These are phyloP conservation scores for Anisogramma anomala DNA, from an alignment of 2,329 filamentous ascomycete genomes.

Conservation along the genomic window DNA sequence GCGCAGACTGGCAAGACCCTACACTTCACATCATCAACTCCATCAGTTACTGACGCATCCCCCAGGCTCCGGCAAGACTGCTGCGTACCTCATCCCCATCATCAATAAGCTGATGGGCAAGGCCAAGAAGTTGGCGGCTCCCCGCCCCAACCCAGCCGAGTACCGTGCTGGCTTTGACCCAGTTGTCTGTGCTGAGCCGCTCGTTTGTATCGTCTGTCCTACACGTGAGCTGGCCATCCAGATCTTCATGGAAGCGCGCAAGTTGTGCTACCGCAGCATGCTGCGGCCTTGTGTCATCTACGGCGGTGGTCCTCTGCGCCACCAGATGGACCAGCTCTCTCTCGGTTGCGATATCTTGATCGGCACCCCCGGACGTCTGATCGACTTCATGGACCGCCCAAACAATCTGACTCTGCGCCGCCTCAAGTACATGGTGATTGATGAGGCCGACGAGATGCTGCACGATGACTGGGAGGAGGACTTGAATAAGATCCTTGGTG, in stretches of 20 bases:
- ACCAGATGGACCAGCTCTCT: conserved; percentile 61
- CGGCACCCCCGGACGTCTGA: conserved; percentile 74
- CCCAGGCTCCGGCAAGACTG: conserved; percentile 89
- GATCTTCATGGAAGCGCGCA: conserved; percentile 88
- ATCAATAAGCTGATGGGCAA: conserved; percentile 92
- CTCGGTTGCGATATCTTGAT: conserved; percentile 86
- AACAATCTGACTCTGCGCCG: conserved; percentile 60
- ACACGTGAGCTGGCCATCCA: conserved; percentile 86
- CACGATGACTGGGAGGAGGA: conserved; percentile 66
- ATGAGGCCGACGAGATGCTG: conserved; percentile 93
- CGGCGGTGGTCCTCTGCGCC: conserved; percentile 61
- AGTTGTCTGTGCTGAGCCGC: conserved; percentile 64
- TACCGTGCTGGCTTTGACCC: conserved; percentile 37
- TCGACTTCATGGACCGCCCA: conserved; percentile 69
- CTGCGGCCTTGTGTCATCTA: conserved; percentile 84
- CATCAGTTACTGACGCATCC: conserved; percentile 5
- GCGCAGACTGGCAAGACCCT: conserved; percentile 69
- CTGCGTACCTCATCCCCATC: conserved; percentile 80
- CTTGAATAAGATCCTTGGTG: conserved; percentile 63
- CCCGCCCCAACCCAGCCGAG: conserved; percentile 53
- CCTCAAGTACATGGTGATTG: conserved; percentile 71
- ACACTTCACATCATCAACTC: background rate
- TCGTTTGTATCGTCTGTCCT: conserved; percentile 76
- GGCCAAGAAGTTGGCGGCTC: conserved; percentile 72
- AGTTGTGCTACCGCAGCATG: conserved; percentile 90